phyloP scores from a whole-genome alignment of 345 rosid species.

The Bruguiera sexangula region DNA sequence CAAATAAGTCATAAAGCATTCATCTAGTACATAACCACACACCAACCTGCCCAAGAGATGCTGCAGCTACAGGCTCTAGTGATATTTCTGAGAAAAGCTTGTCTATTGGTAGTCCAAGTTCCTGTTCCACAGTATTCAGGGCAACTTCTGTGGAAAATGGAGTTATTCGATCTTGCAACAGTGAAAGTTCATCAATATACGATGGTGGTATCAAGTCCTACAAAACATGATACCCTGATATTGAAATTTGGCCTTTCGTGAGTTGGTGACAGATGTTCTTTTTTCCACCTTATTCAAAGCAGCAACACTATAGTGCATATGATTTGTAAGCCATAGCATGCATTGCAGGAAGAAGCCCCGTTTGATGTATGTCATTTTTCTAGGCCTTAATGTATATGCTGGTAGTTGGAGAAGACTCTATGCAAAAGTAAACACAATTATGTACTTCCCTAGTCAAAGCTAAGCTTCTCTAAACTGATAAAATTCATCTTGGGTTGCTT shows the following conservation, averaged over 20 bases:
- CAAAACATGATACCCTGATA: conserved; percentile 4
- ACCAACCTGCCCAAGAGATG: conserved; percentile 89
- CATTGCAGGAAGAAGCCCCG: neutral
- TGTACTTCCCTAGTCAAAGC: too few species aligned
- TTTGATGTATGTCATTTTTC: too few species aligned
- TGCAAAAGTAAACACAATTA: neutral
- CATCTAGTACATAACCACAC: neutral
- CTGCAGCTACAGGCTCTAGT: conserved; percentile 86
- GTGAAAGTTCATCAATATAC: conserved; percentile 79
- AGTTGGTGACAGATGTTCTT: neutral
- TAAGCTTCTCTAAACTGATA: neutral
- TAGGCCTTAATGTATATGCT: too few species aligned
- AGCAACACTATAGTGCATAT: neutral
- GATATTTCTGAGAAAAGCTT: conserved; percentile 83
- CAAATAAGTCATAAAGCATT: neutral
- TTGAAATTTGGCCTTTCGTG: neutral
- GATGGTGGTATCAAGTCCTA: conserved; percentile 89
- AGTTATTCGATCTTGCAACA: conserved; percentile 83
- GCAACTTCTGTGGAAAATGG: conserved; percentile 91
- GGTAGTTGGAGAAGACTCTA: too few species aligned
- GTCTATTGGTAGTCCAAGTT: conserved; percentile 67
- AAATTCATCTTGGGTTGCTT: too few species aligned
- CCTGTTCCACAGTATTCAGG: conserved; percentile 65
- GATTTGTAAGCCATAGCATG: neutral
- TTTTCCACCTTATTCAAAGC: neutral